Evolutionary conservation across 257 asterid genomes (phyloP).

Genomic region (Solanum okadae): DNA sequence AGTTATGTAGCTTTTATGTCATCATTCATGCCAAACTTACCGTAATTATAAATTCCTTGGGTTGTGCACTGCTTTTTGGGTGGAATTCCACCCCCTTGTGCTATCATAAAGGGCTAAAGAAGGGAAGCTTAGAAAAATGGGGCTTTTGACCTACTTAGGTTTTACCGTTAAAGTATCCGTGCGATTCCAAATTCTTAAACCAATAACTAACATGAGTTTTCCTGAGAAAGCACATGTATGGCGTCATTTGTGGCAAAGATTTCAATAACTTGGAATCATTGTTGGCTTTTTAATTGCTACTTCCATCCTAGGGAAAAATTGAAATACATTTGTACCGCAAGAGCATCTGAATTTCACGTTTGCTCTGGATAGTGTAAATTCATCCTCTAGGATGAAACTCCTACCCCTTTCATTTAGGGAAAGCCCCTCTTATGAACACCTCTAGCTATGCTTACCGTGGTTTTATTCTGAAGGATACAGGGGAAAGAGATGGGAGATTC

Average conservation of each 20-base stretch:
- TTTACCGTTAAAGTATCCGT: not conserved
- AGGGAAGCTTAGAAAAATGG: not conserved
- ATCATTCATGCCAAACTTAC: not conserved
- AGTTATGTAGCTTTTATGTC: not conserved
- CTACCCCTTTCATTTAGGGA: not conserved
- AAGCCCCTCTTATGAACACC: not conserved
- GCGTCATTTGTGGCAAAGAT: not conserved
- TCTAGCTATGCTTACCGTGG: slow-evolving; percentile 5
- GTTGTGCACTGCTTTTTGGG: not conserved
- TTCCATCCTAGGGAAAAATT: not conserved
- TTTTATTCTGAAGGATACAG: slow-evolving; percentile 69
- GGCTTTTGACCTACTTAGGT: not conserved
- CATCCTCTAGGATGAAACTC: not conserved
- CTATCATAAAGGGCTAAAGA: not conserved
- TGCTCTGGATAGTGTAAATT: not conserved
- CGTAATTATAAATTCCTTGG: not conserved
- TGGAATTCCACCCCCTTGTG: not conserved
- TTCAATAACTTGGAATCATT: not conserved
- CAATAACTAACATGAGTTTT: not conserved
- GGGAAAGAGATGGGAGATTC: slow-evolving; percentile 90
- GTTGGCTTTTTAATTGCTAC: not conserved
- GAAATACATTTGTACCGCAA: not conserved
- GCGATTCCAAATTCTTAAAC: not conserved
- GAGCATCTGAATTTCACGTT: not conserved
- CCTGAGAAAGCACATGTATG: not conserved